Evolutionary conservation across 2,329 filamentous ascomycete genomes (phyloP).

Genomic region (Zymoseptoria tritici): DNA sequence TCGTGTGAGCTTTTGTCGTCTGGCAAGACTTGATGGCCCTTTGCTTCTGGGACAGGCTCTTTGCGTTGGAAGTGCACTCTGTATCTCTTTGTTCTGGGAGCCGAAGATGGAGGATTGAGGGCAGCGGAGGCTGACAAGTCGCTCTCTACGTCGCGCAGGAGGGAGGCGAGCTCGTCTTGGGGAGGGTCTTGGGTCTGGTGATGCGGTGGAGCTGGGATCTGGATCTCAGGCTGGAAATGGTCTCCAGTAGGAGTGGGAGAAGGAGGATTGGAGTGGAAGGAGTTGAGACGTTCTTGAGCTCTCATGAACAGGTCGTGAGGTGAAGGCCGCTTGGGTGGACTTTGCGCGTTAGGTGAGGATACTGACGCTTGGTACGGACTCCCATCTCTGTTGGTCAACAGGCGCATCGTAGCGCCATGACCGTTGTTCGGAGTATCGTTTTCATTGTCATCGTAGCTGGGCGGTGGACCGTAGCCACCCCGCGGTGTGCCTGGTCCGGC

Average conservation of each 20-base stretch:
- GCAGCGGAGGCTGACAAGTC: slow-evolving; percentile 21
- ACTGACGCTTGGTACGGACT: slow-evolving; percentile 25
- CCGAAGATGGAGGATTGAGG: slow-evolving; percentile 12
- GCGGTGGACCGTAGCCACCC: slow-evolving; percentile 31
- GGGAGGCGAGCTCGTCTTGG: slow-evolving; percentile 37
- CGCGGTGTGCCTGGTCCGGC: slow-evolving; percentile 16
- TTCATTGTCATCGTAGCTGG: slow-evolving; percentile 38
- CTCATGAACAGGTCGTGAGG: slow-evolving; percentile 30
- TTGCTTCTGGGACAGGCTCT: not conserved
- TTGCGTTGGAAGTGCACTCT: slow-evolving; percentile 25
- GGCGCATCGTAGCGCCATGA: slow-evolving; percentile 42
- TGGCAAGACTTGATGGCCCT: not conserved
- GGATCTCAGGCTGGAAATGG: slow-evolving; percentile 9
- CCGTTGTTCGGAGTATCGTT: slow-evolving; percentile 26
- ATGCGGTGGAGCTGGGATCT: slow-evolving; percentile 1
- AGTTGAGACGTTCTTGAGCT: slow-evolving; percentile 21
- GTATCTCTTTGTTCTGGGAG: slow-evolving; percentile 21
- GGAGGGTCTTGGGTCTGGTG: slow-evolving; percentile 21
- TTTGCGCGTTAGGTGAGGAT: slow-evolving; percentile 10
- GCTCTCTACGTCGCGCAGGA: slow-evolving; percentile 36
- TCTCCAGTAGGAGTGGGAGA: slow-evolving; percentile 10
- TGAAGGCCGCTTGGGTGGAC: slow-evolving; percentile 30
- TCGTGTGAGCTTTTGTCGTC: slow-evolving; percentile 24
- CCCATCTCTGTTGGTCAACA: slow-evolving; percentile 42
- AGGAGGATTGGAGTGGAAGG: slow-evolving; percentile 1